Percentiles rank a stretch among this genome's conserved stretches.
Evolutionary conservation across 2,329 filamentous ascomycete genomes (phyloP).

Genomic region (Microascus cirrosus): DNA sequence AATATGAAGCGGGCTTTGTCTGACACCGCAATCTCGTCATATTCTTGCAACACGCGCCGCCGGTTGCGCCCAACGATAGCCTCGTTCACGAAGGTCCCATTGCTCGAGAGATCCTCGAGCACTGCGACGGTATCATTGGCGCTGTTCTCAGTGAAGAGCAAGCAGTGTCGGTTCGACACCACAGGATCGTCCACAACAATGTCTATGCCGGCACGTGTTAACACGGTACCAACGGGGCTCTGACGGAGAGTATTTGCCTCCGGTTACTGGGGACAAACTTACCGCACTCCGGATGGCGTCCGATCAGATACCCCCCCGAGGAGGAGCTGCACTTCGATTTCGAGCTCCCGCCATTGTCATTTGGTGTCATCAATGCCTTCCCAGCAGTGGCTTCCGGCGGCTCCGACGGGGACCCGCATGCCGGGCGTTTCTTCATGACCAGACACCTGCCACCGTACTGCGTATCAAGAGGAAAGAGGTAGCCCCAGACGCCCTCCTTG

Average conservation of each 20-base stretch:
- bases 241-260: background rate
- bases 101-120: conserved; percentile 86
- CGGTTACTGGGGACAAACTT: conserved; percentile 21
- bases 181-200: conserved; percentile 64
- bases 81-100: conserved; percentile 94
- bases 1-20: conserved; percentile 84
- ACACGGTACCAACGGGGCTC: background rate
- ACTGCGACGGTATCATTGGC: conserved; percentile 55
- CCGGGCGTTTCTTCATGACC: conserved; percentile 62
- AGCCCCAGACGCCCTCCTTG: conserved; percentile 88
- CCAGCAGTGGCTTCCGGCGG: background rate
- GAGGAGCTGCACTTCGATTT: conserved; percentile 40
- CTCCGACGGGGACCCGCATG: conserved; percentile 41
- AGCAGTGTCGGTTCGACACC: conserved; percentile 77
- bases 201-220: conserved; percentile 27
- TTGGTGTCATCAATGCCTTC: background rate
- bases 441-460: conserved; percentile 54
- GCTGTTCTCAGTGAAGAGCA: conserved; percentile 53
- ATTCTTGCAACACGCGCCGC: conserved; percentile 74
- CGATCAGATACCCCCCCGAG: conserved; percentile 80
- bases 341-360: background rate
- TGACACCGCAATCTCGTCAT: conserved; percentile 82
- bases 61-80: conserved; percentile 86
- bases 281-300: conserved; percentile 90
- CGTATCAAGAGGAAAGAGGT: conserved; percentile 71